A percentile compares a stretch with the other conserved stretches of the same genome.
phyloP scores from a whole-genome alignment of 106 monocot genomes.

The Gastrodia elata region DNA sequence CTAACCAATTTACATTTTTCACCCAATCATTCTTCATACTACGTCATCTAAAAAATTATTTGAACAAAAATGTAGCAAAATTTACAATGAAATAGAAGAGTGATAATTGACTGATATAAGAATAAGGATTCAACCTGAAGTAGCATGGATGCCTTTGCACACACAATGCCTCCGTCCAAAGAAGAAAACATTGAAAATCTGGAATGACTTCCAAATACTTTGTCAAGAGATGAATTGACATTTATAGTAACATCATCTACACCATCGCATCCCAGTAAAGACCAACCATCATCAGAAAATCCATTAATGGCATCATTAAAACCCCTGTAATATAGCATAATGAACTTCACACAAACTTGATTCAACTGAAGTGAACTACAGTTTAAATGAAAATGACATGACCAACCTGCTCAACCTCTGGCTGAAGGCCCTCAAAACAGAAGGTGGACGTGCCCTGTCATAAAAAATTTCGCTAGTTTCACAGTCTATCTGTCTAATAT shows the following conservation, averaged over 20 bases:
- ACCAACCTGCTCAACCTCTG: conserved; percentile 74
- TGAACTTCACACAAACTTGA: neutral
- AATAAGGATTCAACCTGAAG: conserved; percentile 31
- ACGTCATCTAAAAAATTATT: neutral
- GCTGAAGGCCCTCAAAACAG: conserved; percentile 69
- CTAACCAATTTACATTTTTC: neutral
- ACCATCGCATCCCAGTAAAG: conserved; percentile 47
- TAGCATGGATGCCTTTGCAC: conserved; percentile 75
- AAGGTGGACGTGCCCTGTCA: conserved; percentile 65
- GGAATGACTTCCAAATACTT: conserved; percentile 34
- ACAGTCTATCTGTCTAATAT: conserved; percentile 74
- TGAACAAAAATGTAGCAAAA: neutral
- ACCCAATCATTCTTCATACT: neutral
- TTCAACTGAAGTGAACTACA: neutral
- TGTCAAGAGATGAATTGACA: conserved; percentile 46
- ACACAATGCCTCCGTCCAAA: conserved; percentile 40
- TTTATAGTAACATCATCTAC: conserved; percentile 52
- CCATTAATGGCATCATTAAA: conserved; percentile 87
- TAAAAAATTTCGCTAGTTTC: conserved; percentile 69
- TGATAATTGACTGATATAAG: neutral
- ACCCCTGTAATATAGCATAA: conserved; percentile 28
- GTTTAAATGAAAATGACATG: neutral
- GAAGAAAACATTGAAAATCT: conserved; percentile 25
- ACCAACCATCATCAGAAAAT: conserved; percentile 53
- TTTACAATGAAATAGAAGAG: neutral